Evolutionary conservation across 2,329 filamentous ascomycete species (phyloP).

Genomic region (Cadophora sp.): DNA sequence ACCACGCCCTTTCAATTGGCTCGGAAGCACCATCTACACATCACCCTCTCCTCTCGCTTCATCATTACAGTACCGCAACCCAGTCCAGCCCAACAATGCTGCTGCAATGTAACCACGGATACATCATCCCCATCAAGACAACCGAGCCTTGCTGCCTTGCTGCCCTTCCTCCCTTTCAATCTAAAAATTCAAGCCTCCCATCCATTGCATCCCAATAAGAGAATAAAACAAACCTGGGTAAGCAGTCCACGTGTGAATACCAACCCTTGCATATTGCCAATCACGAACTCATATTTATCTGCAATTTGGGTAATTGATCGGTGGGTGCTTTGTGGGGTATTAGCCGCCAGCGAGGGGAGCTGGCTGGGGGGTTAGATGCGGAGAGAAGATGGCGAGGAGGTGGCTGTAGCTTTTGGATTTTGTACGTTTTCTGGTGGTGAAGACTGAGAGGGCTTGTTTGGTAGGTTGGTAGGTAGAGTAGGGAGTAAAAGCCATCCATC

Average conservation of each 20-base stretch:
- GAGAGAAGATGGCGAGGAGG: not conserved
- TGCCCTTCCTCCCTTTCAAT: not conserved
- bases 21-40: not conserved
- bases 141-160: not conserved
- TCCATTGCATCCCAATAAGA: too few relatives aligned
- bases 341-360: not conserved
- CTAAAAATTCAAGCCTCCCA: too few relatives aligned
- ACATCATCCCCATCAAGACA: conserved; percentile 1
- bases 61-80: not conserved
- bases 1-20: not conserved
- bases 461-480: too few relatives aligned
- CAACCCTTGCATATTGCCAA: not conserved
- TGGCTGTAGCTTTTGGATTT: not conserved
- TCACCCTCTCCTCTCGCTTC: not conserved
- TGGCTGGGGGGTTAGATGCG: not conserved
- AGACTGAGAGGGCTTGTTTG: too few relatives aligned
- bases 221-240: too few relatives aligned
- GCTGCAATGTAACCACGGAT: not conserved
- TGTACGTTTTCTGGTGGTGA: too few relatives aligned
- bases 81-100: not conserved
- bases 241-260: not conserved
- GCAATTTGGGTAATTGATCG: not conserved
- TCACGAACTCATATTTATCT: not conserved
- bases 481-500: not conserved
- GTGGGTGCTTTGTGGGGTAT: conserved; percentile 2